These are phyloP conservation scores for Ascochyta koolunga DNA, from an alignment of 2,329 filamentous ascomycete species.

Conservation along the genomic window DNA sequence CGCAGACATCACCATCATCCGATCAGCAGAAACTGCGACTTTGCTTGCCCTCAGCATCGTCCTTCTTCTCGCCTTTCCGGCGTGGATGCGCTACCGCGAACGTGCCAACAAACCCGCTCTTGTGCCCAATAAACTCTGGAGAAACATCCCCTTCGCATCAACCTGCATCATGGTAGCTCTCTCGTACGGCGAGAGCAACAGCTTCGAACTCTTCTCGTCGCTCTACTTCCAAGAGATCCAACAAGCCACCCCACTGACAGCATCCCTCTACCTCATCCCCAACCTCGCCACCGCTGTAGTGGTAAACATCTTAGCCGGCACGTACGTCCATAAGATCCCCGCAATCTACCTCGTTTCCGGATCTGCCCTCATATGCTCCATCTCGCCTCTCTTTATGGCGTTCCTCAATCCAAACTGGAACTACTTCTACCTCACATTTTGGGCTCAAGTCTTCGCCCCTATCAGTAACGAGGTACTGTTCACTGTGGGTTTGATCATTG, in stretches of 20 bases:
- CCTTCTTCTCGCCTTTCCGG: conserved; percentile 36
- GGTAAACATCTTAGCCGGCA: conserved; percentile 54
- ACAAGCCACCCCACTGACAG: conserved; percentile 36
- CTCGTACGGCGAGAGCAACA: conserved; percentile 45
- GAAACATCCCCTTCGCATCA: conserved; percentile 59
- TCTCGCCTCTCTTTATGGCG: conserved; percentile 61
- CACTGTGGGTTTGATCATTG: conserved; percentile 61
- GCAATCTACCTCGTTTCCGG: conserved; percentile 52
- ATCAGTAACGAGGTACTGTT: conserved; percentile 59
- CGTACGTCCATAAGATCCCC: conserved; percentile 53
- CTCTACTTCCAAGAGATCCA: conserved; percentile 55
- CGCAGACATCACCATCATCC: conserved; percentile 31
- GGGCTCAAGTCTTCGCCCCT: conserved; percentile 51
- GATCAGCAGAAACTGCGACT: conserved; percentile 25
- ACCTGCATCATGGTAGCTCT: conserved; percentile 57
- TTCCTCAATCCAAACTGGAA: conserved; percentile 55
- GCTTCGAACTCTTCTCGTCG: conserved; percentile 48
- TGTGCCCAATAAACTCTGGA: conserved; percentile 56
- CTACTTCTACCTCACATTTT: conserved; percentile 59
- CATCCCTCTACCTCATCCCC: conserved; percentile 53
- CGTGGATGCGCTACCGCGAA: conserved; percentile 40
- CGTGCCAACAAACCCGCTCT: conserved; percentile 28
- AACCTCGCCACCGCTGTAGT: conserved; percentile 46
- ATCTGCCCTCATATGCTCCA: conserved; percentile 51
- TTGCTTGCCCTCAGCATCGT: conserved; percentile 32